These are phyloP conservation scores for Gossypium gossypioides DNA, from an alignment of 441 rosid species.

Conservation along the genomic window DNA sequence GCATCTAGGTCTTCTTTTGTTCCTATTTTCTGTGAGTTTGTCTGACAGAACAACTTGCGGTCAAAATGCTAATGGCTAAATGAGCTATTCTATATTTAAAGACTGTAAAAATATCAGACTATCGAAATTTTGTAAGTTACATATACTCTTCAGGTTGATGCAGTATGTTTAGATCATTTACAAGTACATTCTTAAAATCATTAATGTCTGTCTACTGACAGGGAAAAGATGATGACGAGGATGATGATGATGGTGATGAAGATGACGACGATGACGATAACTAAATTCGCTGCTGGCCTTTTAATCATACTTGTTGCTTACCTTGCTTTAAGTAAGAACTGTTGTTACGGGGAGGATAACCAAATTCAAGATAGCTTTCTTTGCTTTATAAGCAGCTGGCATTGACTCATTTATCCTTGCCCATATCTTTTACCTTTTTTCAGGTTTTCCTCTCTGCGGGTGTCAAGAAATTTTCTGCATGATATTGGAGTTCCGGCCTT, in stretches of 20 bases:
- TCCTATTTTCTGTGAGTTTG: background rate
- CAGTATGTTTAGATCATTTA: background rate
- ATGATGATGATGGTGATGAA: slow-evolving; percentile 56
- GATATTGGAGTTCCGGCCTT: background rate
- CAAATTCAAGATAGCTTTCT: slow-evolving; percentile 16
- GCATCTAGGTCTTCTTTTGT: background rate
- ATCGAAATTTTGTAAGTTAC: no score
- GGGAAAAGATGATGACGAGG: slow-evolving; percentile 54
- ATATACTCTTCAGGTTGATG: background rate
- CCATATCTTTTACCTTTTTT: slow-evolving; percentile 9
- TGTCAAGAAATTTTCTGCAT: background rate
- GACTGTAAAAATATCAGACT: background rate
- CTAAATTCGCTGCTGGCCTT: slow-evolving; percentile 10
- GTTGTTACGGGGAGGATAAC: slow-evolving; percentile 17
- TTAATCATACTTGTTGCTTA: slow-evolving; percentile 14
- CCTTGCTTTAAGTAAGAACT: slow-evolving; percentile 26
- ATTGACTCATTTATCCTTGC: slow-evolving; percentile 4
- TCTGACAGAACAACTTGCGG: background rate
- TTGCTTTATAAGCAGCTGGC: slow-evolving; percentile 18
- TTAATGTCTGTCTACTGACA: slow-evolving; percentile 14
- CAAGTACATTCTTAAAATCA: background rate
- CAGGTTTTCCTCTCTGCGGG: slow-evolving; percentile 10
- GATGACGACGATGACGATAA: slow-evolving; percentile 52
- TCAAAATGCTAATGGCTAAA: background rate
- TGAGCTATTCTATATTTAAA: background rate